These are phyloP conservation scores for Lathyrus sativus DNA, from an alignment of 306 rosid species.

Conservation along the genomic window DNA sequence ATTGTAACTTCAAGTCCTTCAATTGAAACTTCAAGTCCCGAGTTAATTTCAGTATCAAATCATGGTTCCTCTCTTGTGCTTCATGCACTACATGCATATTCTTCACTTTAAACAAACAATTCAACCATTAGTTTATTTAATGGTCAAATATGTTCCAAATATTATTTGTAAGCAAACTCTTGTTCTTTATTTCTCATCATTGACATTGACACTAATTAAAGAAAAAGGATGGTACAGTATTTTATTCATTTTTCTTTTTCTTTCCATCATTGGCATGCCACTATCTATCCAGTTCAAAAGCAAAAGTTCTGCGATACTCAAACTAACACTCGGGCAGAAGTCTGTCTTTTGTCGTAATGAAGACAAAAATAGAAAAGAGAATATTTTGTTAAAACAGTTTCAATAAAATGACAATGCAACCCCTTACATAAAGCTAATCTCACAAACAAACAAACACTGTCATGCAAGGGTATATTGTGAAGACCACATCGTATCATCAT, in stretches of 20 bases:
- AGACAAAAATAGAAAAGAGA: background rate
- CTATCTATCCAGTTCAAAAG: conserved; percentile 5
- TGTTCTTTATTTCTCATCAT: background rate
- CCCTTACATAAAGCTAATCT: background rate
- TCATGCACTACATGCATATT: too few relatives aligned
- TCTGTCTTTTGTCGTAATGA: background rate
- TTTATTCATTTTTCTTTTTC: background rate
- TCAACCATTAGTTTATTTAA: too few relatives aligned
- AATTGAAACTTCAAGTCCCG: too few relatives aligned
- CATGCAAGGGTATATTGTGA: conserved; percentile 17
- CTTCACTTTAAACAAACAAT: too few relatives aligned
- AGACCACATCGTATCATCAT: background rate
- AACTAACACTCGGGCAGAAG: conserved; percentile 25
- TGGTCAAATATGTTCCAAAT: too few relatives aligned
- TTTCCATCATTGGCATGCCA: background rate
- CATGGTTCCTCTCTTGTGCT: too few relatives aligned
- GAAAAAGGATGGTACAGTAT: background rate
- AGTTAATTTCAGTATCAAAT: too few relatives aligned
- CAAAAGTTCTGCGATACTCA: background rate
- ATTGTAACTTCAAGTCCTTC: too few relatives aligned
- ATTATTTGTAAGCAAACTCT: too few relatives aligned
- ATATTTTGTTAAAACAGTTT: background rate
- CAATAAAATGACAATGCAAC: background rate
- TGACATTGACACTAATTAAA: background rate
- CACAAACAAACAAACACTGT: background rate